phyloP scores from a whole-genome alignment of 2,329 filamentous ascomycete species.

The Hypoxylon sp. region DNA sequence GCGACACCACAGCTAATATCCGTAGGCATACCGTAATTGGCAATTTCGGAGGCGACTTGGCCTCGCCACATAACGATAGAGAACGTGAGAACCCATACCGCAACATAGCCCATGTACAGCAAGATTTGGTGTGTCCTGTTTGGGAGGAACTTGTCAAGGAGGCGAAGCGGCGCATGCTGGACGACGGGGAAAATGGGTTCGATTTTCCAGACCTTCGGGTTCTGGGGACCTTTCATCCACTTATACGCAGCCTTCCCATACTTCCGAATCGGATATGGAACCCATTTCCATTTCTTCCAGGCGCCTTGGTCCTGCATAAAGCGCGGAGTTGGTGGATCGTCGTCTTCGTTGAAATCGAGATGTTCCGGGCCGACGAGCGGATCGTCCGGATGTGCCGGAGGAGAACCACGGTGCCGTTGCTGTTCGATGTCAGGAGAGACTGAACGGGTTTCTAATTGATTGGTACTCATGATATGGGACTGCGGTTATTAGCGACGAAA shows the following conservation, averaged over 20 bases:
- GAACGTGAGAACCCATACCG: slow-evolving; percentile 79
- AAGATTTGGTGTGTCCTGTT: slow-evolving; percentile 70
- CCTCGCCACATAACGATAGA: slow-evolving; percentile 77
- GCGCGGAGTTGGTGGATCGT: slow-evolving; percentile 68
- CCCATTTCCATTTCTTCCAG: slow-evolving; percentile 69
- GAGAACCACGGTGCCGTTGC: slow-evolving; percentile 43
- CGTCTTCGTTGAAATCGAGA: slow-evolving; percentile 64
- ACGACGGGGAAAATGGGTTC: slow-evolving; percentile 74
- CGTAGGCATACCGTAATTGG: slow-evolving; percentile 75
- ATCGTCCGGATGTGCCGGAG: slow-evolving; percentile 48
- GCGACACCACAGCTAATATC: slow-evolving; percentile 76
- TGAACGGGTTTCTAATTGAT: slow-evolving; percentile 40
- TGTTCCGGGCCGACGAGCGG: slow-evolving; percentile 51
- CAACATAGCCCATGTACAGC: slow-evolving; percentile 72
- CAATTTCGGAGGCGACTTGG: slow-evolving; percentile 71
- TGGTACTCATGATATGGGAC: slow-evolving; percentile 43
- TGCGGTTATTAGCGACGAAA: slow-evolving; percentile 29
- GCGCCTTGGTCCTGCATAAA: slow-evolving; percentile 70
- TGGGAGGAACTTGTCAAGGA: slow-evolving; percentile 75
- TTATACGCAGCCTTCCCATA: slow-evolving; percentile 58
- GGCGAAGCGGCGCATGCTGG: slow-evolving; percentile 75
- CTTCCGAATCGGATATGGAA: slow-evolving; percentile 70
- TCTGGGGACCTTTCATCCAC: slow-evolving; percentile 71
- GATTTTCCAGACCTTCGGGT: slow-evolving; percentile 67
- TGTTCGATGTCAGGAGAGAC: slow-evolving; percentile 50